Evolutionary conservation across 768 basidiomycete species (phyloP), one percentile per base, ranked within the genome.

Genomic region (Gymnopilus dilepis): DNA sequence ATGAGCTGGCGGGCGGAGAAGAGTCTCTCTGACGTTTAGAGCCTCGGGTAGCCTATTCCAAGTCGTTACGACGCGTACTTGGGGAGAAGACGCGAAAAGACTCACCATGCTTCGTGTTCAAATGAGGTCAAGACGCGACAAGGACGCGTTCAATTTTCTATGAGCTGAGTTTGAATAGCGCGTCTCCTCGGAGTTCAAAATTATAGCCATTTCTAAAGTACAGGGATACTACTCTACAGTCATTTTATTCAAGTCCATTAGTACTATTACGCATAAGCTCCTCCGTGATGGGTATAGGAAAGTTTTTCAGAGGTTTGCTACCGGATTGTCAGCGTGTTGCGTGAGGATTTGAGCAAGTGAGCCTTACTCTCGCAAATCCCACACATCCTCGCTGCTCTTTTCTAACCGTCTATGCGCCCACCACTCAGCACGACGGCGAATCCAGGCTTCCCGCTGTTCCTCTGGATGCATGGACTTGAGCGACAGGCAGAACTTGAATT

Each of bases 401-500:
- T 76, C 82, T 8, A 92, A 70, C 55, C 97, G 79, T 55, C 91
- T 78, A 33, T 81, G 77, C 4, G 96, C 94, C 97, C 95, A 97
- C 95, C 95, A 96, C 72, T 96, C 94, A 2, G 97, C 97, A 56
- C 92, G 81, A 17, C 91, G 82, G 51, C 80, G 82, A 59, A 99
- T 87, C 96, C 95, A 99, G 3, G 86, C 85, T 53, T 93, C 86
- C 30, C 91, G 82, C 70, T 86, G 85, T 68, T 88, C 84, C 58
- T 95, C 94, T 15, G 88, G 86, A 55, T 89, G 83, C 74, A 92
- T 78, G 12, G 85, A 81, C 75, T 95, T 97, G 62, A 91, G 77
- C 62, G 87, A 89, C 79, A 97, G 79, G 76, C 97, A 99, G 75
- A 92, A 97, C 76, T 97, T 97, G 83, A 97, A 96, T 68, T 97